phyloP scores from a whole-genome alignment of 257 asterid genomes.

The Cordia subcordata region DNA sequence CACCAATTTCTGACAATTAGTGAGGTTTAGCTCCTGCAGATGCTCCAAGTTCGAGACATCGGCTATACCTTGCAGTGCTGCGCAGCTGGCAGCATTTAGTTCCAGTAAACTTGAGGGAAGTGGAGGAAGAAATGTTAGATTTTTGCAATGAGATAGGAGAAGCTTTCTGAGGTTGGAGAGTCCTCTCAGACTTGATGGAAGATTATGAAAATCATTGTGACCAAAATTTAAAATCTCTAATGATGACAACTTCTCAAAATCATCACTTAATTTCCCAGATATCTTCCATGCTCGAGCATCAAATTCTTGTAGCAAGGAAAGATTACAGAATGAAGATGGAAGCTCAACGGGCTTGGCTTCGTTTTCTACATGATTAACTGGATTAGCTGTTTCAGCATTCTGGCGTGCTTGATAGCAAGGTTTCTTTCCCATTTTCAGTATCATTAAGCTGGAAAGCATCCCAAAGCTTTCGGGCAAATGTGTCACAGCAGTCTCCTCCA shows the following conservation, averaged over 20 bases:
- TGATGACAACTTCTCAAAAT: slow-evolving; percentile 20
- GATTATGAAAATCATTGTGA: slow-evolving; percentile 23
- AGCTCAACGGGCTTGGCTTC: neutral
- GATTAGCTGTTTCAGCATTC: slow-evolving; percentile 5
- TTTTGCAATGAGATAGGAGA: slow-evolving; percentile 17
- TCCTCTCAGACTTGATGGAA: slow-evolving; percentile 23
- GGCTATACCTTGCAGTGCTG: slow-evolving; percentile 11
- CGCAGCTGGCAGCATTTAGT: slow-evolving; percentile 23
- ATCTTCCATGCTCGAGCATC: slow-evolving; percentile 31
- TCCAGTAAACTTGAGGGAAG: slow-evolving; percentile 26
- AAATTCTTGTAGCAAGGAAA: slow-evolving; percentile 19
- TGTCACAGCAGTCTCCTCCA: slow-evolving; percentile 24
- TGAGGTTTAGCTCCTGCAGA: slow-evolving; percentile 13
- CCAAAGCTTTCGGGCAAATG: slow-evolving; percentile 26
- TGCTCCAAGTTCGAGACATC: slow-evolving; percentile 18
- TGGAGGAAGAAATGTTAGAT: slow-evolving; percentile 19
- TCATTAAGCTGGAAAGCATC: slow-evolving; percentile 22
- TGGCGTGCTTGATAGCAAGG: slow-evolving; percentile 12
- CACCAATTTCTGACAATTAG: slow-evolving; percentile 18
- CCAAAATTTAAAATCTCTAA: slow-evolving; percentile 19
- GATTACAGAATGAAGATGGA: slow-evolving; percentile 30
- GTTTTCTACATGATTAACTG: neutral
- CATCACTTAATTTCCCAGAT: slow-evolving; percentile 22
- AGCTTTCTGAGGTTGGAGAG: slow-evolving; percentile 16
- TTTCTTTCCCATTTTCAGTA: slow-evolving; percentile 24